Conservation (phyloP, 805 yeast species). For the Suhomyces tanzawaensis region DNA sequence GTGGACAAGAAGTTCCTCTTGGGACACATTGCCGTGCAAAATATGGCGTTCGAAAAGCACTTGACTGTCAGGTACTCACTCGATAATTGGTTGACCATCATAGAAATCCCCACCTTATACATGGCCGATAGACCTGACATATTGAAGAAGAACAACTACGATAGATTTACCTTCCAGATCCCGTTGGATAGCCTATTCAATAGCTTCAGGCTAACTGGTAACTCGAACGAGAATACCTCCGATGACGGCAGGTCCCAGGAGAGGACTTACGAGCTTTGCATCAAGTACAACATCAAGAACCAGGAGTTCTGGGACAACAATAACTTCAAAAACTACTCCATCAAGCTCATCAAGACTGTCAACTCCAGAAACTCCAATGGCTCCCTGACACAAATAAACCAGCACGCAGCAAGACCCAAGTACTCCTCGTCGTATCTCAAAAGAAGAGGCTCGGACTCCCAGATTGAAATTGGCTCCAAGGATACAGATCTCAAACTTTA, state of each 20-base stretch:
- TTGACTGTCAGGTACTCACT: constrained; percentile 72
- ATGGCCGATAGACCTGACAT: constrained; percentile 53
- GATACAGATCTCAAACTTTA: constrained; percentile 7
- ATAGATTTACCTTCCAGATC: constrained; percentile 68
- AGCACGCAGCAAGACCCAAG: constrained; percentile 30
- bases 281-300: constrained; percentile 49
- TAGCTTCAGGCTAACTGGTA: constrained; percentile 20
- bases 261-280: constrained; percentile 47
- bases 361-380: not conserved
- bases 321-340: constrained; percentile 51
- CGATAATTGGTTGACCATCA: constrained; percentile 75
- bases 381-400: constrained; percentile 10
- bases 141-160: constrained; percentile 53
- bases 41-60: constrained; percentile 63
- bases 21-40: constrained; percentile 79
- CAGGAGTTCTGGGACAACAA: constrained; percentile 81
- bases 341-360: constrained; percentile 38
- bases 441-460: constrained; percentile 30
- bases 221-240: constrained; percentile 7
- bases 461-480: constrained; percentile 9
- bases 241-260: constrained; percentile 13
- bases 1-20: constrained; percentile 55
- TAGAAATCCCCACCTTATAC: constrained; percentile 65
- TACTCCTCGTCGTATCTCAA: constrained; percentile 39
- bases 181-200: constrained; percentile 44